Evolutionary conservation across 768 basidiomycete genomes (phyloP).

Genomic region (Leccinum subtestaceum): DNA sequence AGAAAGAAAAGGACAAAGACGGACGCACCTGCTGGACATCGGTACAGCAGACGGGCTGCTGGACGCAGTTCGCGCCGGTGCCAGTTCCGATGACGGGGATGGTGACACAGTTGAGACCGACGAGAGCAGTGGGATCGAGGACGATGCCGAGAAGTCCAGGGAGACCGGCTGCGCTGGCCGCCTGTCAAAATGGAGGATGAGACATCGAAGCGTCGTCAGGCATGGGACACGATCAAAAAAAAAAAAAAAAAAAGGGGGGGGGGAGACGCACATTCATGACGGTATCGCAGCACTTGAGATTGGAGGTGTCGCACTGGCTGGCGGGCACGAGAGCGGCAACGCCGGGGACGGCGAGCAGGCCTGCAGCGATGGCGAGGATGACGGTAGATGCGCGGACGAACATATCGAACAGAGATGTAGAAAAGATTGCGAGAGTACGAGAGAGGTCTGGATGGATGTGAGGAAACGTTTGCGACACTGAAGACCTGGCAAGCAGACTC

Average conservation of each 20-base stretch:
- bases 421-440: not conserved
- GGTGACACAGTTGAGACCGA: not conserved
- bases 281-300: slow-evolving; percentile 9
- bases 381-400: slow-evolving; percentile 10
- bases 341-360: slow-evolving; percentile 3
- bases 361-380: slow-evolving; percentile 13
- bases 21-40: not conserved
- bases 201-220: not conserved
- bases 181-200: not conserved
- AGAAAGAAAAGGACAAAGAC: too few relatives aligned
- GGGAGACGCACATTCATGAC: not conserved
- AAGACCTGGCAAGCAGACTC: not conserved
- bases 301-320: slow-evolving; percentile 11
- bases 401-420: slow-evolving; percentile 6
- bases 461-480: not conserved
- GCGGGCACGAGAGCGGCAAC: not conserved
- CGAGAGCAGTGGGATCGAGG: not conserved
- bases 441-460: not conserved
- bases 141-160: not conserved
- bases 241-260: too few relatives aligned
- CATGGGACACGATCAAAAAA: too few relatives aligned
- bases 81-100: not conserved
- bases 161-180: rapidly evolving
- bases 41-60: slow-evolving; percentile 13
- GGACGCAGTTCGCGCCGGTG: not conserved